Base-by-base conservation (phyloP, 2,329 filamentous ascomycete genomes). In the Cladophialophora bantiana region DNA sequence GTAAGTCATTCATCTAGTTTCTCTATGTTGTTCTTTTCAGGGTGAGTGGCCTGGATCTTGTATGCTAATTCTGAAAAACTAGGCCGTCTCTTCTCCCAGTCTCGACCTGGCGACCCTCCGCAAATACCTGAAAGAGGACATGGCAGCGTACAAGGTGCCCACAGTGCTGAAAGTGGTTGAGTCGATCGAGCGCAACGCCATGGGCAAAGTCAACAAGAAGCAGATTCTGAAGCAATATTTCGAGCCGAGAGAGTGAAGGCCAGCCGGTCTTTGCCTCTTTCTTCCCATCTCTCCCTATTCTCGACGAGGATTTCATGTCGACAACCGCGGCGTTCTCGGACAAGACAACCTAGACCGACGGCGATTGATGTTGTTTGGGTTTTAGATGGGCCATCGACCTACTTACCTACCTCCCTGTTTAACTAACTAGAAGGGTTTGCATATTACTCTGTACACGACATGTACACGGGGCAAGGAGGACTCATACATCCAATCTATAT, bases 71-170 rank as follows among this genome's bases (percentile, higher is more conserved):
- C 31, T 32, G 20, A 26, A 26, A 26, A 26, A 53, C 59, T 12
- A 61, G 59, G 59, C 52, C 34, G 34, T 56, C 48, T 32, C 15
- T 18, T 32, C 15, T 18, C 34, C 54, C 7, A 32, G n/a, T 4
- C 56, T 68, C 36, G 58, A 66, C 50, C 64, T 68, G 6, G 64
- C 59, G 12, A 74, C 84, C 4, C 64, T 83, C 55, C 75, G 82
- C 62, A 64, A 73, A 36, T 79, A 85, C 68, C 74, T 85, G 10
- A 93, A 90, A 78, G 88, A 88, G 65, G 83, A 86, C 26, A 79
- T 99, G 59, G 94, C 90, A 3, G 87, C 84, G 67, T 97, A 97
- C 80, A 98, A 99, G 84, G 94, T 98, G 67, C 95, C 95, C 0
- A 92, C 94, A 79, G 89, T 96, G 71, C 84, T 98, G 82, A 89